Percentiles rank a stretch among this genome's conserved stretches.
Conservation (phyloP, 805 yeast species). For the Kodamaea leandrae region DNA sequence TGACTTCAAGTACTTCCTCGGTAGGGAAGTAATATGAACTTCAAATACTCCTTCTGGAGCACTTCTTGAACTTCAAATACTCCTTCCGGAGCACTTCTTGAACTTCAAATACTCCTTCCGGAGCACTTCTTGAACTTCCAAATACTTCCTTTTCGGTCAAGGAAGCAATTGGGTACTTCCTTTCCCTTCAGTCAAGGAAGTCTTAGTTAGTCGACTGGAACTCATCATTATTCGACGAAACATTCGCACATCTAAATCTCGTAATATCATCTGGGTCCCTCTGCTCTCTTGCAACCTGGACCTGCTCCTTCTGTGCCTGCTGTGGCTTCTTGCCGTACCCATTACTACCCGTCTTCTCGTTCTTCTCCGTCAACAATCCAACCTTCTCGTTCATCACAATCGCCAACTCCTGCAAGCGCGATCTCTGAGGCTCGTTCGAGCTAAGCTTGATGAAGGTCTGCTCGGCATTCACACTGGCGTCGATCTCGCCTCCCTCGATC, state of each 20-base stretch:
- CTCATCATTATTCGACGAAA: slow-evolving; percentile 43
- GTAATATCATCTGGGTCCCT: slow-evolving; percentile 35
- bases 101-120: no score
- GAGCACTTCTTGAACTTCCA: no score
- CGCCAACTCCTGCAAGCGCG: slow-evolving; percentile 85
- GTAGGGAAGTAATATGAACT: no score
- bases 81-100: no score
- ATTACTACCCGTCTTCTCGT: slow-evolving; percentile 78
- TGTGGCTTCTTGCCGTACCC: slow-evolving; percentile 53
- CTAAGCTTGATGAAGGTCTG: slow-evolving; percentile 59
- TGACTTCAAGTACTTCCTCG: no score
- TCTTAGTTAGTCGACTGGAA: slow-evolving; percentile 35
- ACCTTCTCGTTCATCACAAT: slow-evolving; percentile 80
- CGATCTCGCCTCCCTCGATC: slow-evolving; percentile 74
- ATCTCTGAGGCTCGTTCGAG: slow-evolving; percentile 71
- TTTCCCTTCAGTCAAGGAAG: no score
- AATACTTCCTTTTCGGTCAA: no score
- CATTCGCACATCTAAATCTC: slow-evolving; percentile 45
- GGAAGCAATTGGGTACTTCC: no score
- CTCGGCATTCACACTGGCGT: slow-evolving; percentile 70
- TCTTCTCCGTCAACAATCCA: slow-evolving; percentile 73
- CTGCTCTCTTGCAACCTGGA: slow-evolving; percentile 27
- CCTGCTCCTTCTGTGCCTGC: slow-evolving; percentile 21
- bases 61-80: no score
- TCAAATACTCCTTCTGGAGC: no score